These are phyloP conservation scores for Fusarium sp. DNA, from an alignment of 2,329 filamentous ascomycete genomes.

Conservation along the genomic window DNA sequence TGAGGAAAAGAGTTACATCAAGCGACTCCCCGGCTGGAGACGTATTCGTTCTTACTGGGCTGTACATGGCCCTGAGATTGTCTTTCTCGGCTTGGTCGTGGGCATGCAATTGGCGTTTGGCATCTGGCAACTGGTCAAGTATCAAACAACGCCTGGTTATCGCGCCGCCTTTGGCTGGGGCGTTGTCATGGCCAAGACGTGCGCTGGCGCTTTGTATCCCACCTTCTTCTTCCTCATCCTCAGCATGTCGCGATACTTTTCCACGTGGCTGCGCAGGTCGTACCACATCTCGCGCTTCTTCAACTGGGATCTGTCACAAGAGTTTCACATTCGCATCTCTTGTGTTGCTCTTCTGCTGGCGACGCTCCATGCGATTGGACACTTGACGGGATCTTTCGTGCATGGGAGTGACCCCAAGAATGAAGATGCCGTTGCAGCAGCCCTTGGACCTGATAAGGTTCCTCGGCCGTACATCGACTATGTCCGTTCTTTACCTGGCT, in stretches of 20 bases:
- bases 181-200: constrained; percentile 67
- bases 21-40: constrained; percentile 60
- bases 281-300: constrained; percentile 67
- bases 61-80: constrained; percentile 65
- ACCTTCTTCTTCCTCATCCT: constrained; percentile 71
- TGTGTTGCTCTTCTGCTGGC: constrained; percentile 64
- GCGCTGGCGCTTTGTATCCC: constrained; percentile 67
- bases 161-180: constrained; percentile 68
- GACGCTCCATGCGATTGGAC: constrained; percentile 67
- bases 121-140: constrained; percentile 69
- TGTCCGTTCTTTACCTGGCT: constrained; percentile 62
- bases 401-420: constrained; percentile 61
- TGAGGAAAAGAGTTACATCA: constrained; percentile 62
- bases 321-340: constrained; percentile 69
- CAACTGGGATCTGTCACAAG: constrained; percentile 69
- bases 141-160: constrained; percentile 59
- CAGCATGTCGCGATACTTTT: constrained; percentile 69
- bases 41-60: constrained; percentile 66
- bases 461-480: constrained; percentile 62
- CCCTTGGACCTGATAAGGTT: constrained; percentile 60
- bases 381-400: constrained; percentile 66
- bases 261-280: constrained; percentile 65
- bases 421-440: constrained; percentile 59
- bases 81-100: constrained; percentile 64
- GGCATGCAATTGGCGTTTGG: constrained; percentile 64